Evolutionary conservation across 2,329 filamentous ascomycete species (phyloP).

Genomic region (Colletotrichum brevisporum): DNA sequence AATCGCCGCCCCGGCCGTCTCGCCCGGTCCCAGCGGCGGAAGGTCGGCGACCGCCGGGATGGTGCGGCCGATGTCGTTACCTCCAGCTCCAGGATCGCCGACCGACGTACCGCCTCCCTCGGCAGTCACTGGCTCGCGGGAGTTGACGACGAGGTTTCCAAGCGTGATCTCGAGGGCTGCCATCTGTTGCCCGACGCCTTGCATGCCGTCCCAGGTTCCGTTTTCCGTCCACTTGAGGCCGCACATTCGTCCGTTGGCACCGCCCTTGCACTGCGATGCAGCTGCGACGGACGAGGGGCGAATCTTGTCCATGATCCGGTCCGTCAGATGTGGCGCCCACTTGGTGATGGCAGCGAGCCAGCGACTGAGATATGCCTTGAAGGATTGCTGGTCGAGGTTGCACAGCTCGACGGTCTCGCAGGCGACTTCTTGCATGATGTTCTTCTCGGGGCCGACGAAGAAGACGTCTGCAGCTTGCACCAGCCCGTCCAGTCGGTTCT

Average conservation of each 20-base stretch:
- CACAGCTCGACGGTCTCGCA: conserved; percentile 75
- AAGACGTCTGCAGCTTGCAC: conserved; percentile 68
- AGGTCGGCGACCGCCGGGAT: conserved; percentile 53
- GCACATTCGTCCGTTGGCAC: conserved; percentile 70
- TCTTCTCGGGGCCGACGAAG: conserved; percentile 64
- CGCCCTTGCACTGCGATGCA: conserved; percentile 70
- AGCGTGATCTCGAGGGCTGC: conserved; percentile 76
- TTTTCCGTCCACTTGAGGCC: conserved; percentile 71
- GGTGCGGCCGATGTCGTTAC: conserved; percentile 60
- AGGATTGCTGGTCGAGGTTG: conserved; percentile 73
- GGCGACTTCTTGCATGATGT: conserved; percentile 75
- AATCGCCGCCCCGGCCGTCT: conserved; percentile 78
- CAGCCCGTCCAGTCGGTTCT: conserved; percentile 69
- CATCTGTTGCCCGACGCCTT: conserved; percentile 80
- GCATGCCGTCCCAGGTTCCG: conserved; percentile 68
- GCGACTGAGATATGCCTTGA: conserved; percentile 74
- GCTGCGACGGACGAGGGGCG: conserved; percentile 70
- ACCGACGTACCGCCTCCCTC: conserved; percentile 71
- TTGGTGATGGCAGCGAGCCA: conserved; percentile 75
- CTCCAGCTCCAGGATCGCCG: conserved; percentile 62
- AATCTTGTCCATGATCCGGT: conserved; percentile 67
- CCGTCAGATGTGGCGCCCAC: conserved; percentile 72
- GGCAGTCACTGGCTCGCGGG: conserved; percentile 57
- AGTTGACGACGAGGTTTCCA: conserved; percentile 67
- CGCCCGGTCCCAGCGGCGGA: conserved; percentile 57